Evolutionary conservation across 2,329 filamentous ascomycete species (phyloP).

Genomic region (Colletotrichum eremochloae): DNA sequence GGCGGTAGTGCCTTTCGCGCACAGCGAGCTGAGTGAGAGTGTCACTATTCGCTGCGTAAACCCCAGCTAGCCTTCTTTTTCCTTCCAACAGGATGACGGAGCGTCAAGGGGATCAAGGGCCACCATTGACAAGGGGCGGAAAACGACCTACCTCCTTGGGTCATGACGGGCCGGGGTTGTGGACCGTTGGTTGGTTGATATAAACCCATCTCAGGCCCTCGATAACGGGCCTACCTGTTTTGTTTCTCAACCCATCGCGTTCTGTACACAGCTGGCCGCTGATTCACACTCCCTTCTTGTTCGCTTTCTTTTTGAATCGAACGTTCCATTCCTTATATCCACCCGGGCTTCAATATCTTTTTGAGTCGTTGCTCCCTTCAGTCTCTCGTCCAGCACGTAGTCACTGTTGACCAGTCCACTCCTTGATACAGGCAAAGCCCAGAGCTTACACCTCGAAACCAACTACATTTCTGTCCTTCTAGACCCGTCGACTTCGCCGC

Average conservation of each 20-base stretch:
- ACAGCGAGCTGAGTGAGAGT: neutral
- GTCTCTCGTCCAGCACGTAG: constrained; percentile 23
- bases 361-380: constrained; percentile 21
- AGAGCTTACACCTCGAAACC: constrained; percentile 33
- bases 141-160: constrained; percentile 17
- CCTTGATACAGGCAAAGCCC: constrained; percentile 28
- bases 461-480: constrained; percentile 35
- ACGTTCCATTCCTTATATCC: constrained; percentile 41
- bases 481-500: constrained; percentile 3
- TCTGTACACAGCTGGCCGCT: constrained; percentile 41
- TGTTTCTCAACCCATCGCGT: constrained; percentile 31
- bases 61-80: constrained; percentile 13
- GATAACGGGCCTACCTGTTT: constrained; percentile 24
- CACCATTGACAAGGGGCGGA: neutral
- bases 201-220: constrained; percentile 39
- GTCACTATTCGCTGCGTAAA: constrained; percentile 17
- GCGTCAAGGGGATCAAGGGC: constrained; percentile 14
- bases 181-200: constrained; percentile 41
- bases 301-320: constrained; percentile 33
- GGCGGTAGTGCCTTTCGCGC: constrained; percentile 12
- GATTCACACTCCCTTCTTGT: constrained; percentile 40
- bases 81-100: constrained; percentile 11
- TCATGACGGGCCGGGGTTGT: constrained; percentile 24
- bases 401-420: constrained; percentile 43
- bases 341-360: constrained; percentile 1